Percentiles rank a stretch among this genome's conserved stretches.
Conservation (phyloP, 176 grass and related monocot genomes). For the Calamus simplicifolius region DNA sequence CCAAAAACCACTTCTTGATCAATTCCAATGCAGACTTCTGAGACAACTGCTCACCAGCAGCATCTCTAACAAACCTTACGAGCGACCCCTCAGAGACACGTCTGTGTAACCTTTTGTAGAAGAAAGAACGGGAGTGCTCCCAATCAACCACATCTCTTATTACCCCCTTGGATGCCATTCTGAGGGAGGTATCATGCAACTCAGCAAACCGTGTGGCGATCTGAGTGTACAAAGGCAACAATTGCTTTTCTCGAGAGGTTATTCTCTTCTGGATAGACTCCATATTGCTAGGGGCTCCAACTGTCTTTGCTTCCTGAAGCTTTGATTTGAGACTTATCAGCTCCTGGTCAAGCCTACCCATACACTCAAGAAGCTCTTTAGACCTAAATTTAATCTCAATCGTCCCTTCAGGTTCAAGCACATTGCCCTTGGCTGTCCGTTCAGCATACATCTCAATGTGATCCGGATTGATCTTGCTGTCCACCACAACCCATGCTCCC, state of each 20-base stretch:
- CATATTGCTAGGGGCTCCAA: slow-evolving; percentile 22
- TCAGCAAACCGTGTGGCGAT: slow-evolving; percentile 94
- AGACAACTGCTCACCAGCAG: slow-evolving; percentile 51
- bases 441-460: slow-evolving; percentile 97
- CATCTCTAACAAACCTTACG: slow-evolving; percentile 52
- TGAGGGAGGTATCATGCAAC: slow-evolving; percentile 72
- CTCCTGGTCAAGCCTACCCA: slow-evolving; percentile 80
- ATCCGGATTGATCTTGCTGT: slow-evolving; percentile 98
- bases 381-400: slow-evolving; percentile 93
- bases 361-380: slow-evolving; percentile 79
- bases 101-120: slow-evolving; percentile 77
- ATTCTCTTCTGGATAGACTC: slow-evolving; percentile 52
- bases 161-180: slow-evolving; percentile 93
- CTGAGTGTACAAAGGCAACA: slow-evolving; percentile 83
- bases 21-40: slow-evolving; percentile 44
- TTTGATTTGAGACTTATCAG: slow-evolving; percentile 53
- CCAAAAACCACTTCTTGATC: slow-evolving; percentile 66
- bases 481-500: slow-evolving; percentile 97
- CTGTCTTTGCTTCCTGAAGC: slow-evolving; percentile 46
- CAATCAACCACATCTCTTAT: slow-evolving; percentile 80
- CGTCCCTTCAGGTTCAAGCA: slow-evolving; percentile 87
- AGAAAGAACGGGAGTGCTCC: slow-evolving; percentile 67
- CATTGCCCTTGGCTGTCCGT: slow-evolving; percentile 79
- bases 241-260: slow-evolving; percentile 50
- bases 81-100: slow-evolving; percentile 63